phyloP scores from a whole-genome alignment of 495 filamentous ascomycete species.

The Rhypophila decipiens region DNA sequence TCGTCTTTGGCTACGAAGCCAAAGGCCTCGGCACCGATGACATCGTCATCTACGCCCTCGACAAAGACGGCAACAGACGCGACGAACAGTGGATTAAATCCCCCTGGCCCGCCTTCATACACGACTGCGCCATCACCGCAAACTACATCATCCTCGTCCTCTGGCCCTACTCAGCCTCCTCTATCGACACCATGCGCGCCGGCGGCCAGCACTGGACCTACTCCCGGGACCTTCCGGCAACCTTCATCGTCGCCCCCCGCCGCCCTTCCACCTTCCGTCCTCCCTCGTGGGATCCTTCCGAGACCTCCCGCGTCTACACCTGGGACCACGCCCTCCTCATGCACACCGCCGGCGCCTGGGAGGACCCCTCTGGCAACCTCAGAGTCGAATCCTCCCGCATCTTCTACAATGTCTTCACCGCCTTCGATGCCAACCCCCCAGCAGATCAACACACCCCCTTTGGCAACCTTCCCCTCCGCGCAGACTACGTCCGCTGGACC shows the following conservation, averaged over 20 bases:
- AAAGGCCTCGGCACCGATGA: background rate
- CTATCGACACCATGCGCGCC: background rate
- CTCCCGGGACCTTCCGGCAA: conserved; percentile 1
- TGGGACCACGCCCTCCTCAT: conserved; percentile 1
- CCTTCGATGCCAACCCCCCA: background rate
- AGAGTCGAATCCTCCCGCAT: background rate
- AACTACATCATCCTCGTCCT: conserved; percentile 4
- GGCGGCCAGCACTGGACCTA: conserved; percentile 5
- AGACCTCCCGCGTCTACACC: conserved; percentile 1
- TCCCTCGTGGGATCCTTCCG: background rate
- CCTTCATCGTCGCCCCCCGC: conserved; percentile 3
- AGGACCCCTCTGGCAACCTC: background rate
- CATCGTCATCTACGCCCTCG: background rate
- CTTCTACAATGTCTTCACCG: background rate
- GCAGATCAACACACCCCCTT: background rate
- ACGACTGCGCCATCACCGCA: conserved; percentile 5
- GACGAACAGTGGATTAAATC: background rate
- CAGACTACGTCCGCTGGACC: conserved; percentile 4
- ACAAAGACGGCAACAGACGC: background rate
- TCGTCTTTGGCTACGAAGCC: conserved; percentile 1
- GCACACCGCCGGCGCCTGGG: conserved; percentile 5
- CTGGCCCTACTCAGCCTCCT: conserved; percentile 3
- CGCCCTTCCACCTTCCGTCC: background rate
- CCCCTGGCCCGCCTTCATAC: conserved; percentile 5
- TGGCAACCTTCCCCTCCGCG: background rate